These are phyloP conservation scores for Candolleomyces eurysporus DNA, from an alignment of 768 basidiomycete species.

Conservation along the genomic window DNA sequence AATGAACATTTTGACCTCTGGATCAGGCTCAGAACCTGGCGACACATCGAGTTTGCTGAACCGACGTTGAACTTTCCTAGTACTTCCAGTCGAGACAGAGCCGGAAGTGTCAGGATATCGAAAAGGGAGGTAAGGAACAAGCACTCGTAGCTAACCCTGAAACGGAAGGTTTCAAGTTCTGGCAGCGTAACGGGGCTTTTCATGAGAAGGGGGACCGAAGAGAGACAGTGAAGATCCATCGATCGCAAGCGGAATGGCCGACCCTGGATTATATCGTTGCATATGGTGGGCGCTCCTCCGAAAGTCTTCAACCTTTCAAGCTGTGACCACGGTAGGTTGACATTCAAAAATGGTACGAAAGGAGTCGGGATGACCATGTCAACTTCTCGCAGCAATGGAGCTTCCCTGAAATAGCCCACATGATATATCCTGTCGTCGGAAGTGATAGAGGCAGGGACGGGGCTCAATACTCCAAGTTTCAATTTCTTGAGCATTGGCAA, in stretches of 20 bases:
- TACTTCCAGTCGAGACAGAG: not conserved
- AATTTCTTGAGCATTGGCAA: not conserved
- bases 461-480: not conserved
- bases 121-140: not conserved
- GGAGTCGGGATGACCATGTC: not conserved
- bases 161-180: not conserved
- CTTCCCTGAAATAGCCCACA: not conserved
- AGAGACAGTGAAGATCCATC: not conserved
- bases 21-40: too few relatives aligned
- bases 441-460: not conserved
- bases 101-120: not conserved
- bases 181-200: not conserved
- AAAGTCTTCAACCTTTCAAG: not conserved
- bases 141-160: not conserved
- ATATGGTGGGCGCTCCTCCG: not conserved
- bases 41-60: too few relatives aligned
- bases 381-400: not conserved
- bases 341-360: not conserved
- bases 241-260: not conserved
- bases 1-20: too few relatives aligned
- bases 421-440: not conserved
- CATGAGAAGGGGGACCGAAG: not conserved
- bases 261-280: not conserved
- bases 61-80: not conserved
- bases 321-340: not conserved